phyloP scores from a whole-genome alignment of 108 stramenopile genomes.

The Cylindrotheca fusiformis region DNA sequence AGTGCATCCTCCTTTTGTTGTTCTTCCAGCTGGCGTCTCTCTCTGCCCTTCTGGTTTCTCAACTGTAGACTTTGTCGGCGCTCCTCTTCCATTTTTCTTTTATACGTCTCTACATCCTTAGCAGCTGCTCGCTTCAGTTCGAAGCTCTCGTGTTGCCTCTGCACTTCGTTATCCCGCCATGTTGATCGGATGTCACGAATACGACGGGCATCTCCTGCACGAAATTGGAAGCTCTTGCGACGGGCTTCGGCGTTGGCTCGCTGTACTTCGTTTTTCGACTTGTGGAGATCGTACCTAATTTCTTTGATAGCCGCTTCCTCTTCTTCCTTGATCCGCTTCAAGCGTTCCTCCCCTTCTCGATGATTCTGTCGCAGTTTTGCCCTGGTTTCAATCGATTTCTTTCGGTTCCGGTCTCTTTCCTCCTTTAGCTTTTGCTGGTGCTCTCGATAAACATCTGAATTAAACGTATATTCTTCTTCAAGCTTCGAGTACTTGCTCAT shows the following conservation, averaged over 20 bases:
- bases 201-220: constrained; percentile 59
- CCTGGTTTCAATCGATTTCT: constrained; percentile 58
- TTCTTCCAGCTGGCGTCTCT: constrained; percentile 21
- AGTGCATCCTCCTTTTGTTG: constrained; percentile 24
- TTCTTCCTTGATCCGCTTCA: constrained; percentile 38
- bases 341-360: constrained; percentile 54
- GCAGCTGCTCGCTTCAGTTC: constrained; percentile 72
- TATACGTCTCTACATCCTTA: constrained; percentile 68
- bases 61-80: constrained; percentile 37
- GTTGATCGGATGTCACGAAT: constrained; percentile 45
- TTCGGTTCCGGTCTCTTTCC: constrained; percentile 57
- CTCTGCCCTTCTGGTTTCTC: constrained; percentile 34
- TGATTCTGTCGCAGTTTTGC: constrained; percentile 63
- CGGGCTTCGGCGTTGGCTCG: constrained; percentile 45
- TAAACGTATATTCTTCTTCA: constrained; percentile 70
- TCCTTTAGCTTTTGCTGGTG: constrained; percentile 76
- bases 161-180: constrained; percentile 39
- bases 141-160: constrained; percentile 51
- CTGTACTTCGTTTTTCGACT: constrained; percentile 39
- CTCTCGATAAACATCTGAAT: constrained; percentile 70
- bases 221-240: constrained; percentile 71
- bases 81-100: constrained; percentile 36
- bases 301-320: constrained; percentile 68
- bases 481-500: constrained; percentile 41
- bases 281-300: constrained; percentile 56